Evolutionary conservation across 2,329 filamentous ascomycete genomes (phyloP).

Genomic region (Microcyclosporella mali): DNA sequence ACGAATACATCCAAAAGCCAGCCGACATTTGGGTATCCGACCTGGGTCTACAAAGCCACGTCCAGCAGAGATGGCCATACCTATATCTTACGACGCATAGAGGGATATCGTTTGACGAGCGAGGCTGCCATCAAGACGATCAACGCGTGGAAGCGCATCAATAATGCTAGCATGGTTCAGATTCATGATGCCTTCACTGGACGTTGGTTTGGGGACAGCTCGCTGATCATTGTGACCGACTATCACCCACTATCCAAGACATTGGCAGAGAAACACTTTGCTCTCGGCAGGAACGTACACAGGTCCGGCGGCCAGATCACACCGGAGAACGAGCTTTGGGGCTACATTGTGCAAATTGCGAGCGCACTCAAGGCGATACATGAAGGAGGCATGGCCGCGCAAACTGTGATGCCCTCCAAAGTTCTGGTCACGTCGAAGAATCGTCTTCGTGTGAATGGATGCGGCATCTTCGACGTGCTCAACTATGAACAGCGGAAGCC

Average conservation of each 20-base stretch:
- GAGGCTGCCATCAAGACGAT: constrained; percentile 81
- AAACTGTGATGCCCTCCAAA: constrained; percentile 81
- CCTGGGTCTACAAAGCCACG: constrained; percentile 91
- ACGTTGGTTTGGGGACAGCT: constrained; percentile 87
- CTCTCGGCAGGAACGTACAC: constrained; percentile 18
- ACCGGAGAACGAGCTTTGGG: constrained; percentile 73
- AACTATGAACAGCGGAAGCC: constrained; percentile 67
- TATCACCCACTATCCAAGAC: constrained; percentile 91
- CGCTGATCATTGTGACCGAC: constrained; percentile 86
- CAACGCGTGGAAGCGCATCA: constrained; percentile 82
- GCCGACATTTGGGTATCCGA: constrained; percentile 76
- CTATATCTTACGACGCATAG: constrained; percentile 81
- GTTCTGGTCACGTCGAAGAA: constrained; percentile 87
- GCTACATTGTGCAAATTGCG: constrained; percentile 84
- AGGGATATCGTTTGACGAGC: constrained; percentile 82
- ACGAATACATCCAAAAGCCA: constrained; percentile 71
- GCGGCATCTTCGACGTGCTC: constrained; percentile 82
- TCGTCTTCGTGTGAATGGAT: constrained; percentile 79
- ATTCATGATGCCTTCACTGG: constrained; percentile 92
- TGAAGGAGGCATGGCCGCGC: constrained; percentile 69
- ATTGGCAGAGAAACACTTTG: constrained; percentile 73
- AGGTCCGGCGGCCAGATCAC: constrained; percentile 20
- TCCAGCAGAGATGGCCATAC: constrained; percentile 81
- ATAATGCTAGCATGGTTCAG: constrained; percentile 74
- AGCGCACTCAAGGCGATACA: constrained; percentile 86